These are phyloP conservation scores for Asclepias syriaca DNA, from an alignment of 257 asterid species.

Conservation along the genomic window DNA sequence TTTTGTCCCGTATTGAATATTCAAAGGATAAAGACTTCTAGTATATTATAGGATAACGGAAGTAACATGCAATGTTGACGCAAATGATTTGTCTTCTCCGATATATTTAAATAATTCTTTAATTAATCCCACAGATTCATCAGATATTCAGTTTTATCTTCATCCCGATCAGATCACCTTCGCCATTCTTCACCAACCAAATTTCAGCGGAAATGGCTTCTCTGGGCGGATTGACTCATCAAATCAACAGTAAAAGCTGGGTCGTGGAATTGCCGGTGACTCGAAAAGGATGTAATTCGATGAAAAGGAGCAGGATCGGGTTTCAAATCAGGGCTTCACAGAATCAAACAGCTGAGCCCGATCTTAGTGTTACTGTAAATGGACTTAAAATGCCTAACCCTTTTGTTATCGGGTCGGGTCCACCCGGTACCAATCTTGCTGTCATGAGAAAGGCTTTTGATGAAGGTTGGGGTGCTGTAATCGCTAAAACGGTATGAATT, in stretches of 20 bases:
- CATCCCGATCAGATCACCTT: not conserved
- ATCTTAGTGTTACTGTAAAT: conserved; percentile 84
- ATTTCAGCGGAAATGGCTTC: conserved; percentile 16
- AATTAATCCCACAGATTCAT: not conserved
- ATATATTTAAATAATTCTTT: not conserved
- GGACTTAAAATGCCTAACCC: conserved; percentile 96
- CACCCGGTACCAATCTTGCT: conserved; percentile 90
- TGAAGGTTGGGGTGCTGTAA: conserved; percentile 99
- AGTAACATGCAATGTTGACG: not conserved
- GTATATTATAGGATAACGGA: not conserved
- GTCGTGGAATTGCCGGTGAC: conserved; percentile 29
- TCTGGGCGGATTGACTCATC: conserved; percentile 24
- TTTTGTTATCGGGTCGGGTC: conserved; percentile 95
- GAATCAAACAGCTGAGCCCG: conserved; percentile 50
- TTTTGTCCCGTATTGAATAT: too few relatives aligned
- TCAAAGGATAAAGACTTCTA: too few relatives aligned
- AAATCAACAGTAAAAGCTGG: conserved; percentile 22
- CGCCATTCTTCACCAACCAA: not conserved
- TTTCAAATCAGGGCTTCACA: conserved; percentile 45
- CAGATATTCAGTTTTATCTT: conserved; percentile 7
- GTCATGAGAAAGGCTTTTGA: conserved; percentile 96
- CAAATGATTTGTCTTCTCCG: not conserved
- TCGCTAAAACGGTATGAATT: conserved; percentile 80
- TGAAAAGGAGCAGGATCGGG: conserved; percentile 32
- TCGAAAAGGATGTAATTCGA: conserved; percentile 12